Evolutionary conservation across 2,329 filamentous ascomycete species (phyloP).

Genomic region (Colletotrichum filicis): DNA sequence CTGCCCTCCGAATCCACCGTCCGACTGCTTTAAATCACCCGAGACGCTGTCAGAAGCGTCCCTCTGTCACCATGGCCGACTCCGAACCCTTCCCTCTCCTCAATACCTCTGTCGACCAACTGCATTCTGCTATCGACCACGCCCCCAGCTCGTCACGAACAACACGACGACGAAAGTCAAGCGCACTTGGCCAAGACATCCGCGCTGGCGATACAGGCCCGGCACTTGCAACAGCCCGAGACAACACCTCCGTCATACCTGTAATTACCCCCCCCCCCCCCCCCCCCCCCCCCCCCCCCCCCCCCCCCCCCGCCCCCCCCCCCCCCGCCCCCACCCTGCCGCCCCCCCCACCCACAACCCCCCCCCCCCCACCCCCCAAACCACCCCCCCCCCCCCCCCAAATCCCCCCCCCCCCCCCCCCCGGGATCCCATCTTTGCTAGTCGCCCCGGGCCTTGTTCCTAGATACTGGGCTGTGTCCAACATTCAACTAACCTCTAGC

Average conservation of each 20-base stretch:
- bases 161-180: constrained; percentile 66
- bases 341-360: too few relatives aligned
- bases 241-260: constrained; percentile 18
- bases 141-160: constrained; percentile 41
- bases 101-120: constrained; percentile 61
- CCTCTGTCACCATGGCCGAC: constrained; percentile 24
- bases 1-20: not conserved
- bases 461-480: not conserved
- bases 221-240: constrained; percentile 58
- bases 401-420: not conserved
- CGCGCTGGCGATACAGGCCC: constrained; percentile 67
- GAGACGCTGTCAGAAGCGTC: constrained; percentile 10
- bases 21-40: constrained; percentile 23
- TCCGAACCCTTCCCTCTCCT: constrained; percentile 67
- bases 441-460: not conserved
- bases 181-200: constrained; percentile 63
- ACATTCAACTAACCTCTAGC: constrained; percentile 1
- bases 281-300: not conserved
- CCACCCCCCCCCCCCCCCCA: too few relatives aligned
- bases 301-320: not conserved
- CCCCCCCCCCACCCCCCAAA: not conserved
- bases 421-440: not conserved
- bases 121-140: constrained; percentile 51
- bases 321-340: too few relatives aligned
- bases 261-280: not conserved